A percentile compares a stretch with the other conserved stretches of the same genome.
Conservation (phyloP, 495 filamentous ascomycete genomes). For the Aspergillus saccharolyticus region DNA sequence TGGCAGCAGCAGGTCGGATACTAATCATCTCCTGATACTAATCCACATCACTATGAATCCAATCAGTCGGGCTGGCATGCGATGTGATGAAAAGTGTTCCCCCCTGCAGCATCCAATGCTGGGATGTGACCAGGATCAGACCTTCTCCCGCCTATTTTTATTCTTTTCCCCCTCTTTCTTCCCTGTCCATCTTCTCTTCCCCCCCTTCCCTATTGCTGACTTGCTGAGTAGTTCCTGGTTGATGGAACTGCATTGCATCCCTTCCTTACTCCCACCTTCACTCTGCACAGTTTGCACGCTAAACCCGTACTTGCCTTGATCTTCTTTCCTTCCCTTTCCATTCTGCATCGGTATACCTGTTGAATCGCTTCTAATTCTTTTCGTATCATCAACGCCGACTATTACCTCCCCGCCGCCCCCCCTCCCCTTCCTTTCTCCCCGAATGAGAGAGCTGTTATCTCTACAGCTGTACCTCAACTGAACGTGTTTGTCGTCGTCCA, state of each 20-base stretch:
- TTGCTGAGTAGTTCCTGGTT: not conserved
- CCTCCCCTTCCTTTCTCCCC: not conserved
- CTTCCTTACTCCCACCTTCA: constrained; percentile 4
- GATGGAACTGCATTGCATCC: not conserved
- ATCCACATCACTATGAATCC: not conserved
- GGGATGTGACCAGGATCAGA: not conserved
- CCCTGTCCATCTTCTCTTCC: not conserved
- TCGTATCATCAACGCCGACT: not conserved
- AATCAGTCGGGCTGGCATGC: constrained; percentile 4
- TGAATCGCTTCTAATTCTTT: not conserved
- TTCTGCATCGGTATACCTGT: not conserved
- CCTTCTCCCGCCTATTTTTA: not conserved
- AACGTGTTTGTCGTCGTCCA: not conserved
- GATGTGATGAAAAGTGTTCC: constrained; percentile 16
- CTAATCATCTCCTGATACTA: not conserved
- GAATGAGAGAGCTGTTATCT: not conserved
- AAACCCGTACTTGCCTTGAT: constrained; percentile 7
- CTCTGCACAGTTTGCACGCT: constrained; percentile 15
- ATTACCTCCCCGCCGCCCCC: too few species aligned
- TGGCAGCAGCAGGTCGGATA: too few species aligned
- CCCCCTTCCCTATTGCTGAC: not conserved
- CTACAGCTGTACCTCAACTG: too few species aligned
- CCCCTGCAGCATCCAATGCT: constrained; percentile 12
- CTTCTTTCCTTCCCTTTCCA: constrained; percentile 5
- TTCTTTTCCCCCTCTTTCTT: constrained; percentile 1